Evolutionary conservation across 306 rosid genomes (phyloP).

Genomic region (Dryas drummondii): DNA sequence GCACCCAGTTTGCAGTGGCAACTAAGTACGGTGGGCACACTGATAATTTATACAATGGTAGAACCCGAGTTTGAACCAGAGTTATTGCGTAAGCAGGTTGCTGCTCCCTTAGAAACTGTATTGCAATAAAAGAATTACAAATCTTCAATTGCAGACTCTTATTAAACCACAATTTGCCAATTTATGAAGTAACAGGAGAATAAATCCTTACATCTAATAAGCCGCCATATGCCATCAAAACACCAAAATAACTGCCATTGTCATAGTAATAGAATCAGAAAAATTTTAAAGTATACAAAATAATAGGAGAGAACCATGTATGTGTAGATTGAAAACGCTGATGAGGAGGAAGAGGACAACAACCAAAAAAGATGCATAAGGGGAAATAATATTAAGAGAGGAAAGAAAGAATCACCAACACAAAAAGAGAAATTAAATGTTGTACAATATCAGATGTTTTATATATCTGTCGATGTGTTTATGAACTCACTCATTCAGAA

Average conservation of each 20-base stretch:
- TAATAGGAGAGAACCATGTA: background rate
- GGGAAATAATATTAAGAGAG: conserved; percentile 11
- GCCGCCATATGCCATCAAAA: conserved; percentile 82
- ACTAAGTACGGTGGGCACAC: conserved; percentile 55
- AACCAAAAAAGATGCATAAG: background rate
- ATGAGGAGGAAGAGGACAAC: background rate
- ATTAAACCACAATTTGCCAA: conserved; percentile 12
- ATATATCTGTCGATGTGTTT: background rate
- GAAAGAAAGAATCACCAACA: background rate
- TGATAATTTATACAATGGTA: conserved; percentile 60
- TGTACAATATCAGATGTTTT: background rate
- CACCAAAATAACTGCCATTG: conserved; percentile 75
- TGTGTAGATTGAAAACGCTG: background rate
- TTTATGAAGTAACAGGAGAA: conserved; percentile 29
- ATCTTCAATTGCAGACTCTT: conserved; percentile 10
- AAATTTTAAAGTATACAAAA: background rate
- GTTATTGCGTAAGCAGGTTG: conserved; percentile 52
- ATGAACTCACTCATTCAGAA: conserved; percentile 64
- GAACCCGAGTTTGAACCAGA: conserved; percentile 57
- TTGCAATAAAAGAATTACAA: conserved; percentile 16
- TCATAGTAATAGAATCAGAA: conserved; percentile 23
- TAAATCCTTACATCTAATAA: conserved; percentile 71
- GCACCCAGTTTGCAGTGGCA: conserved; percentile 93
- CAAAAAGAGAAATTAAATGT: background rate
- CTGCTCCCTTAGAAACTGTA: conserved; percentile 82